Conservation (phyloP, 1,284 basidiomycete genomes). For the Ganoderma meredithae region DNA sequence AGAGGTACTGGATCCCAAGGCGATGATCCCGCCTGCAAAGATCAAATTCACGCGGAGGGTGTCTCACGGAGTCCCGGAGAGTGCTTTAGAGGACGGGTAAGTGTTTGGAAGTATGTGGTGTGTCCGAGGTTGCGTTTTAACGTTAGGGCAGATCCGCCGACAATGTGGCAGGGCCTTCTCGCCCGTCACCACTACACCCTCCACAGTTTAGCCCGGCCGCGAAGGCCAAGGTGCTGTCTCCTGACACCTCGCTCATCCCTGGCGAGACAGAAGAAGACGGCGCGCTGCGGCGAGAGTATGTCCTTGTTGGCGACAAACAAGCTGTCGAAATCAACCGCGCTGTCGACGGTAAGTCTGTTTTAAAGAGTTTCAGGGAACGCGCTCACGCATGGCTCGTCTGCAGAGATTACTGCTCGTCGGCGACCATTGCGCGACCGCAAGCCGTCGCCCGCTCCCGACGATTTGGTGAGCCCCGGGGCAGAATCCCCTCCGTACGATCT, state of each 20-base stretch:
- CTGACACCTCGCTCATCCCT: conserved; percentile 75
- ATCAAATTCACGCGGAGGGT: conserved; percentile 68
- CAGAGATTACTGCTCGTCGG: conserved; percentile 73
- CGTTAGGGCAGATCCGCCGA: conserved; percentile 11
- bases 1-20: conserved; percentile 78
- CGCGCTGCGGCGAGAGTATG: conserved; percentile 76
- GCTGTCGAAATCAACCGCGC: conserved; percentile 82
- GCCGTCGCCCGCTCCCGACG: conserved; percentile 54
- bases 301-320: conserved; percentile 76
- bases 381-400: conserved; percentile 15
- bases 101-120: not conserved
- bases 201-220: conserved; percentile 27
- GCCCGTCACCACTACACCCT: conserved; percentile 21
- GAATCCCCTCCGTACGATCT: conserved; percentile 41
- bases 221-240: conserved; percentile 48
- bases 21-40: conserved; percentile 80
- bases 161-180: conserved; percentile 24
- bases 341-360: conserved; percentile 67
- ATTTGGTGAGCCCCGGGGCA: conserved; percentile 41
- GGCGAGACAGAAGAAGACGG: conserved; percentile 85
- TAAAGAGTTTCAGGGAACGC: not conserved
- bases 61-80: conserved; percentile 20
- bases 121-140: not conserved
- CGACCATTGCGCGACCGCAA: conserved; percentile 63
- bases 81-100: conserved; percentile 20